These are phyloP conservation scores for Monosporozyma aerobia DNA, from an alignment of 805 yeast species.

Conservation along the genomic window DNA sequence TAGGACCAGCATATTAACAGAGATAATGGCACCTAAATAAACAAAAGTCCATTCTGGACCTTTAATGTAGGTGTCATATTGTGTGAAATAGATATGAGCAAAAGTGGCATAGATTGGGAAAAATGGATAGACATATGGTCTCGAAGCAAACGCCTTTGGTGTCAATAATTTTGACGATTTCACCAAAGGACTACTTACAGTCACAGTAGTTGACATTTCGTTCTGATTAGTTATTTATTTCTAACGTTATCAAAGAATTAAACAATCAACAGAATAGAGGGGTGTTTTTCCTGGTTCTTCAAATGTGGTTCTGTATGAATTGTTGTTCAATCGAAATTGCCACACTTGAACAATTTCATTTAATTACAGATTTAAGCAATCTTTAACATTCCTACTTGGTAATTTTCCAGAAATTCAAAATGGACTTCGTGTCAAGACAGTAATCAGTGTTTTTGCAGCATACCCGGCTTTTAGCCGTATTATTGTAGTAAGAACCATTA, in stretches of 20 bases:
- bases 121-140: constrained; percentile 82
- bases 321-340: not conserved
- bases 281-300: not conserved
- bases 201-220: not conserved
- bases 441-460: not conserved
- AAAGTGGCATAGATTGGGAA: constrained; percentile 68
- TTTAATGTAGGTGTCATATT: constrained; percentile 73
- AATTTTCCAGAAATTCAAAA: not conserved
- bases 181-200: constrained; percentile 64
- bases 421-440: not conserved
- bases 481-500: not conserved
- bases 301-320: not conserved
- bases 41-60: constrained; percentile 97
- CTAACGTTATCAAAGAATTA: not conserved
- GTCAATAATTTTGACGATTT: constrained; percentile 64
- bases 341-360: not conserved
- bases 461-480: not conserved
- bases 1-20: constrained; percentile 69
- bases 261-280: not conserved
- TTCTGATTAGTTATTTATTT: constrained; percentile 13
- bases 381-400: not conserved
- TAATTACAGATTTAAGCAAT: not conserved
- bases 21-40: constrained; percentile 60
- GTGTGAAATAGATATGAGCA: constrained; percentile 49
- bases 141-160: constrained; percentile 47